Conservation (phyloP, 2,329 filamentous ascomycete species). For the Thelonectria blattea region DNA sequence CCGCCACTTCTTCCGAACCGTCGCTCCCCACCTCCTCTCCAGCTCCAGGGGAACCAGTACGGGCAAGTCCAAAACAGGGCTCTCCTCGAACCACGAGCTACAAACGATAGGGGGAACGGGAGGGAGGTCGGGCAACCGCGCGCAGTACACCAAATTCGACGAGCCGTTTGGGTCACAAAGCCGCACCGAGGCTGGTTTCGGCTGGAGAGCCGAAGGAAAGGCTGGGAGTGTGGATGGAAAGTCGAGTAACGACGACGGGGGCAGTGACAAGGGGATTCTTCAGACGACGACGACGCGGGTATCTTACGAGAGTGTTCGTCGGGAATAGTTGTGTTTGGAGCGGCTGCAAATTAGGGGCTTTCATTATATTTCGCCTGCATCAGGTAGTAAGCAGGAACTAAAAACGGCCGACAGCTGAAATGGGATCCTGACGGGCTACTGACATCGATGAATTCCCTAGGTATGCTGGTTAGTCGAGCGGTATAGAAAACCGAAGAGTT, state of each 20-base stretch:
- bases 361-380: too few species aligned
- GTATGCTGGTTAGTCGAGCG: too few species aligned
- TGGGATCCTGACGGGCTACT: too few species aligned
- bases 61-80: neutral
- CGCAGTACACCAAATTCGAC: neutral
- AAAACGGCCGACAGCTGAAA: too few species aligned
- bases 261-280: neutral
- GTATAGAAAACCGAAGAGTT: too few species aligned
- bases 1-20: conserved; percentile 44
- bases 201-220: neutral
- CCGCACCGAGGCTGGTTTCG: neutral
- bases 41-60: neutral
- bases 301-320: neutral
- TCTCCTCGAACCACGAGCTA: neutral
- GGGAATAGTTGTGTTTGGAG: neutral
- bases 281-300: neutral
- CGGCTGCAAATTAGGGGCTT: too few species aligned
- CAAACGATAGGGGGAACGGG: neutral
- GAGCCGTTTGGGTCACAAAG: neutral
- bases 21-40: conserved; percentile 34
- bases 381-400: too few species aligned
- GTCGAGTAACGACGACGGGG: neutral
- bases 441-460: too few species aligned
- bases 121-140: neutral
- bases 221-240: neutral